Percentiles rank a stretch among this genome's conserved stretches.
Evolutionary conservation across 495 filamentous ascomycete species (phyloP).

Genomic region (Mycothermus thermophilus): DNA sequence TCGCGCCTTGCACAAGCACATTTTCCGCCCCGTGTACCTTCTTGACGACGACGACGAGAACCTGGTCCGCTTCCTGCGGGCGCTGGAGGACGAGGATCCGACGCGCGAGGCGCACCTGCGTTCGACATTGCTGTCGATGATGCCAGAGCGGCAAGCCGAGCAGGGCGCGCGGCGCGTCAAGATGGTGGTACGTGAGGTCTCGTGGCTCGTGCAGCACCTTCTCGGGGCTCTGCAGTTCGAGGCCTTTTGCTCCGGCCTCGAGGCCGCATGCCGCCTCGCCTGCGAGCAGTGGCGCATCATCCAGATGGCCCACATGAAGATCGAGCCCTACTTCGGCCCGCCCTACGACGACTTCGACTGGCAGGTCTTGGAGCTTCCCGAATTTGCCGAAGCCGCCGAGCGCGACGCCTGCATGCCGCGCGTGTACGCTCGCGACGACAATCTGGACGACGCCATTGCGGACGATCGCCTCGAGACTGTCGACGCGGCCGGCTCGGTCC

Average conservation of each 20-base stretch:
- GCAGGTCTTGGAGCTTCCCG: conserved; percentile 24
- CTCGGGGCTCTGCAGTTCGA: conserved; percentile 21
- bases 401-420: conserved; percentile 2
- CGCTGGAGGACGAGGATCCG: conserved; percentile 22
- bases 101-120: conserved; percentile 21
- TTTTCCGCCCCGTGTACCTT: conserved; percentile 26
- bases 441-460: conserved; percentile 1
- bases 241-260: conserved; percentile 21
- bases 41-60: conserved; percentile 21
- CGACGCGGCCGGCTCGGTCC: conserved; percentile 3
- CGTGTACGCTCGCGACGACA: background rate
- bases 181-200: conserved; percentile 24
- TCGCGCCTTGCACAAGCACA: conserved; percentile 21
- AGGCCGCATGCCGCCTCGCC: conserved; percentile 18
- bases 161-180: conserved; percentile 20
- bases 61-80: conserved; percentile 20
- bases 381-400: conserved; percentile 15
- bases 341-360: conserved; percentile 29
- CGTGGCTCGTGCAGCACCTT: conserved; percentile 25
- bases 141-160: conserved; percentile 20
- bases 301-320: conserved; percentile 22
- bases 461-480: conserved; percentile 14
- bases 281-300: conserved; percentile 26
- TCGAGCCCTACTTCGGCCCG: conserved; percentile 27
- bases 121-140: conserved; percentile 15